These are phyloP conservation scores for Pugionium cornutum DNA, from an alignment of 345 rosid species.

Conservation along the genomic window DNA sequence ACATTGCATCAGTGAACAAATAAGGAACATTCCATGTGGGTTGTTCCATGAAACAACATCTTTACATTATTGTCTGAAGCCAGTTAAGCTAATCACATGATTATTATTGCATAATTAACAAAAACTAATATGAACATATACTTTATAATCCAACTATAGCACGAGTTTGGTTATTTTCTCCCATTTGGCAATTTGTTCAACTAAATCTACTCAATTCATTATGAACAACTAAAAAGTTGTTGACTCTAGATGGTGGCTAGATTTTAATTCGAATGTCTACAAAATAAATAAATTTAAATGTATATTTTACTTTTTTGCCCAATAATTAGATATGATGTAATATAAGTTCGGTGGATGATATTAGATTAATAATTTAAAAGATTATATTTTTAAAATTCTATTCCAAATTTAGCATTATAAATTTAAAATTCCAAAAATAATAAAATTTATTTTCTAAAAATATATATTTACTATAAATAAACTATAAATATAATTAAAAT, in stretches of 20 bases:
- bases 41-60: constrained; percentile 29
- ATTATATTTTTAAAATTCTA: no score
- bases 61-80: constrained; percentile 21
- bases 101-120: constrained; percentile 28
- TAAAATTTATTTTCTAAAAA: no score
- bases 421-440: no score
- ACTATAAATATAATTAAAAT: no score
- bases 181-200: background rate
- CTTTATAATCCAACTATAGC: constrained; percentile 19
- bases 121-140: background rate
- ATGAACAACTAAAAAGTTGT: background rate
- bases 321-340: background rate
- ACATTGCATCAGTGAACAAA: background rate
- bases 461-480: no score
- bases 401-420: no score
- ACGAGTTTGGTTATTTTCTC: constrained; percentile 16
- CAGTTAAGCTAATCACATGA: constrained; percentile 41
- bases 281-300: background rate
- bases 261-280: background rate
- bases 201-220: constrained; percentile 9
- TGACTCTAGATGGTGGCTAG: constrained; percentile 3
- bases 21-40: constrained; percentile 40
- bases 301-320: background rate
- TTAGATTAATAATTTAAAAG: no score
- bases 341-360: no score